Base-by-base conservation (phyloP, 768 basidiomycete genomes). In the Xerocomellus intermedius region DNA sequence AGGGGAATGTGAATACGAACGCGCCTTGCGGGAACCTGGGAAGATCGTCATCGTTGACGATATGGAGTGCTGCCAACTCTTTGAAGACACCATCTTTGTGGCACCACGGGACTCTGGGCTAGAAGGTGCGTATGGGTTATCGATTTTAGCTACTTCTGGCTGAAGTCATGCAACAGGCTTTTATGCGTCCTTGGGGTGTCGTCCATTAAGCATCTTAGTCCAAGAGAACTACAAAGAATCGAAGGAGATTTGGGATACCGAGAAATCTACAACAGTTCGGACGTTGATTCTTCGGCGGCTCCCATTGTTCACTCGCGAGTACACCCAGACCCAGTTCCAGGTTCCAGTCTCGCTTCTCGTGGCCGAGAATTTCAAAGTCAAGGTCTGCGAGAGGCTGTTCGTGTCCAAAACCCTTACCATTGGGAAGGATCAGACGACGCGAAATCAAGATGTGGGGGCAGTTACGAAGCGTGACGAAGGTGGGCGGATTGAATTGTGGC, bases 31-130 rank as follows among this genome's bases (percentile, higher is more conserved):
- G 56, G 72, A 73, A 53, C 82, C 91, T 0, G 75, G 77, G 46
- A 79, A 88, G 60, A 84, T 93, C 12, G 81, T 90, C 30, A 80
- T 96, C 43, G 87, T 87, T 12, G 94, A 98, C 66, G 92, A 96
- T 66, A 84, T 84, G 2, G 85, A 88, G 45, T 73, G 85, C 8
- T 82, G 86, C 63, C 85, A 87, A 54, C 75, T 85, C 16, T 95
- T 95, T 65, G 84, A 84, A 12, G 83, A 85, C 37, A 76, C 78
- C 2, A 73, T 94, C 13, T 88, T 85, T 63, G 80, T 79, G 9
- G 89, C 87, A 8, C 88, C 89, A 1, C 89, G 94, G 67, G 94
- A 97, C 67, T 5, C 35, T 2, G 91, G 94, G 62, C 76, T 98
- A 7, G 94, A 98, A 83, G 81, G 85, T 89, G 55, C 39, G 60